Base-by-base conservation (phyloP, 208 protist genomes). In the Crithidia brevicula region DNA sequence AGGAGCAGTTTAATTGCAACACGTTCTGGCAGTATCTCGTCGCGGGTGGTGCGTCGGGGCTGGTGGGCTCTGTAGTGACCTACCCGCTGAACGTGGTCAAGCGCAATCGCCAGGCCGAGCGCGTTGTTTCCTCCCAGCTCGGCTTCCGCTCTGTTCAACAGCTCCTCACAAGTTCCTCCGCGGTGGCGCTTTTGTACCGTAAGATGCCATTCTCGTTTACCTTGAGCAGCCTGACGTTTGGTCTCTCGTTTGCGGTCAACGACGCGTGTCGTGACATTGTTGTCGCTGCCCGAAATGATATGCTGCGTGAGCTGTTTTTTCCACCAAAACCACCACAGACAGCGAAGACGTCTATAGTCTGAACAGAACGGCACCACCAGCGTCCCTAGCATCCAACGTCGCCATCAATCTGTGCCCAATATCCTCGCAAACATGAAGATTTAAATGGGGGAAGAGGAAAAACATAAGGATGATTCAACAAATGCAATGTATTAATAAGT, bases 71-170 rank as follows among this genome's bases (percentile, higher is more conserved):
- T 46, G 69, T 88, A 20, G 59, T 89, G 9, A 91, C 94, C 10
- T 97, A 98, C 70, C 94, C 94, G 27, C 43, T 98, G 45, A 95
- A 83, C 61, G 79, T 97, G 13, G 83, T 92, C 40, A 92, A 91
- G 36, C 87, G 93, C 18, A 77, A 90, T 27, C 83, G 92, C 33
- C 92, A 98, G 71, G 78, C 86, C 8, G 83, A 92, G 67, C 70
- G 80, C 16, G 62, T 83, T 16, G 69, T 83, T 16, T 91, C 79
- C 73, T 75, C 68, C 23, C 50, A 72, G 10, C 33, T 88, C 45
- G 72, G 62, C 23, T 65, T 54, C 23, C 45, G 59, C 38, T 79
- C 79, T 6, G 36, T 87, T 23, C 74, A 88, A 52, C 72, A 61
- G 5, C 73, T 89, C 43, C 82, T 86, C 53, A 59, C 76, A 47